Percentiles rank a stretch among this genome's conserved stretches.
phyloP scores from a whole-genome alignment of 352 stramenopile species.

The Phytophthora megakarya region DNA sequence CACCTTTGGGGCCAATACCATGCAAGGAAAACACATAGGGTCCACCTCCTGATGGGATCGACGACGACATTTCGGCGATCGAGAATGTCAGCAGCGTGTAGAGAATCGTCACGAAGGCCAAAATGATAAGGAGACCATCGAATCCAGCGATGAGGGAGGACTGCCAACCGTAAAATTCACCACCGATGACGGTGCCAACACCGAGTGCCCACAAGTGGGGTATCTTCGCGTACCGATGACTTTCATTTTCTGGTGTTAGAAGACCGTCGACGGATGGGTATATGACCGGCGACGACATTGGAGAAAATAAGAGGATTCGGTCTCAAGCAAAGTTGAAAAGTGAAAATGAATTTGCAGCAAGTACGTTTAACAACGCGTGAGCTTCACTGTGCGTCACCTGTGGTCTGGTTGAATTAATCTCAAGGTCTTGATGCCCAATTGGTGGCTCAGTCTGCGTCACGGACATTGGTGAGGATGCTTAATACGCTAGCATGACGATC shows the following conservation, averaged over 20 bases:
- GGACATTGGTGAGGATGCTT: slow-evolving; percentile 4
- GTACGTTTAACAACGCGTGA: background rate
- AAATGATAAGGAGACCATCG: slow-evolving; percentile 60
- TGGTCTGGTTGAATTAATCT: background rate
- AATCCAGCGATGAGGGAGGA: slow-evolving; percentile 61
- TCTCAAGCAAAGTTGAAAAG: slow-evolving; percentile 27
- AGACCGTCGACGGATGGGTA: slow-evolving; percentile 28
- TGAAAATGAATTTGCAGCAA: slow-evolving; percentile 6
- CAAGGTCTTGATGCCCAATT: slow-evolving; percentile 5
- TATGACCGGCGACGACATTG: slow-evolving; percentile 16
- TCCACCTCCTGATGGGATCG: slow-evolving; percentile 59
- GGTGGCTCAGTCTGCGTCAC: slow-evolving; percentile 18
- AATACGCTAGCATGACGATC: background rate
- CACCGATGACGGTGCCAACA: slow-evolving; percentile 66
- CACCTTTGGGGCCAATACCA: slow-evolving; percentile 51
- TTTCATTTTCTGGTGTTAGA: slow-evolving; percentile 9
- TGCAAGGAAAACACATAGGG: slow-evolving; percentile 75
- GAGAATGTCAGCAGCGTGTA: slow-evolving; percentile 76
- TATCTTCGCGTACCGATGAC: slow-evolving; percentile 57
- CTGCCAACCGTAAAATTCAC: slow-evolving; percentile 79
- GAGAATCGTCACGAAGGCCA: slow-evolving; percentile 65
- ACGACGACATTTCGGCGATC: slow-evolving; percentile 71
- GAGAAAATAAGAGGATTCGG: background rate
- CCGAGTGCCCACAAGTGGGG: slow-evolving; percentile 73
- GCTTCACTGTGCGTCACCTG: slow-evolving; percentile 19